phyloP scores from a whole-genome alignment of 1,139 yeast species.

The Lodderomyces metapsilosis region DNA sequence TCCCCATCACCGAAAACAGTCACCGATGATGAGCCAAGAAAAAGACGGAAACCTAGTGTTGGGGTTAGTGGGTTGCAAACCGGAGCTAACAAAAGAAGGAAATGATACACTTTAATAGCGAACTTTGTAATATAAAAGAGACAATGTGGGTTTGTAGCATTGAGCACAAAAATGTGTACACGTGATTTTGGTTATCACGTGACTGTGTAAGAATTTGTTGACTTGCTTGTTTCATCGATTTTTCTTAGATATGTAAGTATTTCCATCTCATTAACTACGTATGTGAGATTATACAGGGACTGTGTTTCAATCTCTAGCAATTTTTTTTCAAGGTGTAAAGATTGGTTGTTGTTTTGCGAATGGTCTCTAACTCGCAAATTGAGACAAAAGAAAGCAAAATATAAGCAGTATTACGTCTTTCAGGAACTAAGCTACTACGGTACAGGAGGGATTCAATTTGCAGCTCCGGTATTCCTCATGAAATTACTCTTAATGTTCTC shows the following conservation, averaged over 20 bases:
- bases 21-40: conserved; percentile 22
- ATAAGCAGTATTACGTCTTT: no score
- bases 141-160: neutral
- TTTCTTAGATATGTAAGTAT: neutral
- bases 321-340: neutral
- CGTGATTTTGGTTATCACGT: neutral
- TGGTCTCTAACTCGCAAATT: no score
- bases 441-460: no score
- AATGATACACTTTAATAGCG: no score
- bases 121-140: neutral
- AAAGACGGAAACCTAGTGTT: conserved; percentile 20
- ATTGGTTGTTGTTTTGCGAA: no score
- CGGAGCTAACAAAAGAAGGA: conserved; percentile 14
- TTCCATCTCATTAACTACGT: neutral
- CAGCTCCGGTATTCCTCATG: no score
- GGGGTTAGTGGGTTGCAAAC: conserved; percentile 9
- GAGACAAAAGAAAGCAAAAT: no score
- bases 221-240: neutral
- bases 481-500: no score
- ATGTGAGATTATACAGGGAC: neutral
- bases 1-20: conserved; percentile 23
- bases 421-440: no score
- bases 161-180: no score
- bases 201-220: neutral
- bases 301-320: neutral